These are phyloP conservation scores for Phytophthora constricta DNA, from an alignment of 352 stramenopile genomes.

Conservation along the genomic window DNA sequence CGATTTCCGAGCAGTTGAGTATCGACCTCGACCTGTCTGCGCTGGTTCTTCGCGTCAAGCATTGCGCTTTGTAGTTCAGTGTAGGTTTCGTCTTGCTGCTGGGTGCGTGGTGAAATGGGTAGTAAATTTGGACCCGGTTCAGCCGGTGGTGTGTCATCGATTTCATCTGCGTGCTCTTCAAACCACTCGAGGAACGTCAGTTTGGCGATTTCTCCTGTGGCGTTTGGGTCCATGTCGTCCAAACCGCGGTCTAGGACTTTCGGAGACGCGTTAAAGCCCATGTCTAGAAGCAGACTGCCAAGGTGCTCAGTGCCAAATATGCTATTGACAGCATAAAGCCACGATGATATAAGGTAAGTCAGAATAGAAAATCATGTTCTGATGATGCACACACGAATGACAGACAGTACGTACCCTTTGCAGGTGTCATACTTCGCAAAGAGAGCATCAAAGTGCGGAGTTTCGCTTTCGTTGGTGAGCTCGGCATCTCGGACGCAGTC, in stretches of 20 bases:
- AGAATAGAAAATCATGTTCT: neutral
- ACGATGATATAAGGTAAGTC: neutral
- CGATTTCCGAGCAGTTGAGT: constrained; percentile 68
- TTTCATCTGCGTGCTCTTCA: constrained; percentile 67
- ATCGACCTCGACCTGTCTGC: constrained; percentile 62
- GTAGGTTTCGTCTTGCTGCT: constrained; percentile 41
- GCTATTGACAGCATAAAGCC: constrained; percentile 17
- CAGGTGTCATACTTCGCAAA: constrained; percentile 58
- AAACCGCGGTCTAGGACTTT: constrained; percentile 60
- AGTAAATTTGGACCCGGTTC: neutral
- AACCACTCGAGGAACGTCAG: constrained; percentile 80
- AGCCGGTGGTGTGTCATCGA: constrained; percentile 37
- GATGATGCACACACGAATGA: neutral
- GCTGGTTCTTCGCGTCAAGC: constrained; percentile 43
- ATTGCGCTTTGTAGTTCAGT: constrained; percentile 59
- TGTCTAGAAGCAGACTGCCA: constrained; percentile 64
- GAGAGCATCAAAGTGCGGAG: constrained; percentile 67
- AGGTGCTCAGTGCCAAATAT: constrained; percentile 68
- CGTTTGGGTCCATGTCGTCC: constrained; percentile 76
- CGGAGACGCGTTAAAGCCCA: constrained; percentile 68
- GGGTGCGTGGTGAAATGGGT: constrained; percentile 14
- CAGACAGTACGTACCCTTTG: constrained; percentile 31
- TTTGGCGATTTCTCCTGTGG: constrained; percentile 72
- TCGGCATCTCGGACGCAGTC: constrained; percentile 37
- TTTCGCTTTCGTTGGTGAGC: constrained; percentile 49